Evolutionary conservation across 2,329 filamentous ascomycete species (phyloP).

Genomic region (Paramyrothecium sp.): DNA sequence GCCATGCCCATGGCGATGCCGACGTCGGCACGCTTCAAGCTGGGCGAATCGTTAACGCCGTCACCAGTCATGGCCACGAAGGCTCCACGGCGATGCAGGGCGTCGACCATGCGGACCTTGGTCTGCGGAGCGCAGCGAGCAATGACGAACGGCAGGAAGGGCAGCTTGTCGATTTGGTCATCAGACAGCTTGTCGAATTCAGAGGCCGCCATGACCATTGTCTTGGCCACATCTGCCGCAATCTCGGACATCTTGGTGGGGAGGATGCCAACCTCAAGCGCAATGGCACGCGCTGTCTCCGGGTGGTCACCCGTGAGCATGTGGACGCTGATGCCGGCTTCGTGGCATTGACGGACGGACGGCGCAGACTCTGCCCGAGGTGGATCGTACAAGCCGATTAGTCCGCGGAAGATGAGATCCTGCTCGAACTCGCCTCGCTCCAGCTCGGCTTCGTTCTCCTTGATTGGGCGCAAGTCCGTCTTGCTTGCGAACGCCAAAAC

Average conservation of each 20-base stretch:
- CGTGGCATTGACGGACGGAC: conserved; percentile 56
- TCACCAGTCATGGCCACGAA: conserved; percentile 73
- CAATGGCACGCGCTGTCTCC: conserved; percentile 63
- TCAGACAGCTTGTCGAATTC: conserved; percentile 67
- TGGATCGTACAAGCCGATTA: conserved; percentile 72
- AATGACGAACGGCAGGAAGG: conserved; percentile 64
- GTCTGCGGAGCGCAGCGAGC: conserved; percentile 69
- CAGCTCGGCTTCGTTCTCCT: conserved; percentile 37
- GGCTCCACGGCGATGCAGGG: conserved; percentile 62
- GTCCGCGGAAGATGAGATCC: conserved; percentile 63
- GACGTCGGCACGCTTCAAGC: conserved; percentile 66
- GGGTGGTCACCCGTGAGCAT: conserved; percentile 72
- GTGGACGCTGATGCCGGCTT: conserved; percentile 63
- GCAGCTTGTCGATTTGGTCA: conserved; percentile 61
- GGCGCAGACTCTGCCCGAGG: conserved; percentile 65
- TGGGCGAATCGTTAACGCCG: conserved; percentile 69
- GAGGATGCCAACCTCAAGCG: conserved; percentile 62
- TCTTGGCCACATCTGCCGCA: conserved; percentile 51
- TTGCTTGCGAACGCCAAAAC: conserved; percentile 65
- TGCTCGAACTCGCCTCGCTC: conserved; percentile 58
- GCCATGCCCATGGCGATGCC: conserved; percentile 70
- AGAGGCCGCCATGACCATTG: conserved; percentile 65
- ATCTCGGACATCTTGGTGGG: conserved; percentile 48
- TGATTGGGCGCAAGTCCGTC: conserved; percentile 33
- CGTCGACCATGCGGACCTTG: conserved; percentile 74